Percentiles rank a stretch among this genome's conserved stretches.
These are phyloP conservation scores for Fomitopsis pinicola DNA, from an alignment of 1,284 basidiomycete species.

Conservation along the genomic window DNA sequence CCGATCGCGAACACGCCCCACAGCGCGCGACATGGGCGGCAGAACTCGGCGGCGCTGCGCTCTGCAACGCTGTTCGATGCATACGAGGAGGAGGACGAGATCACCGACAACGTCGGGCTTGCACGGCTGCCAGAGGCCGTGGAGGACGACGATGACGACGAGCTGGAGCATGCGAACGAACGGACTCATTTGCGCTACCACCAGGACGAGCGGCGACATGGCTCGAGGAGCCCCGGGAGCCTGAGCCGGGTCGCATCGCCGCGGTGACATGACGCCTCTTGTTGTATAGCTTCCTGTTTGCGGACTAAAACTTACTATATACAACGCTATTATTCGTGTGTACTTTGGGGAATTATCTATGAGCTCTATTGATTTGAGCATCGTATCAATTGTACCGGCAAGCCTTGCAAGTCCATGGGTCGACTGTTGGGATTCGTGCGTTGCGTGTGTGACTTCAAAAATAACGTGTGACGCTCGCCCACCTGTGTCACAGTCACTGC, in stretches of 20 bases:
- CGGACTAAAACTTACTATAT: slow-evolving; percentile 1
- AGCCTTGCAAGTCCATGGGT: no score
- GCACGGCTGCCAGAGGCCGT: slow-evolving; percentile 28
- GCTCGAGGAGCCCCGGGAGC: slow-evolving; percentile 21
- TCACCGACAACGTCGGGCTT: slow-evolving; percentile 23
- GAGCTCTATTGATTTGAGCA: not conserved
- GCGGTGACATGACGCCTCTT: not conserved
- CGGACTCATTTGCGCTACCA: slow-evolving; percentile 30
- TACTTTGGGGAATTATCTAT: slow-evolving; percentile 1
- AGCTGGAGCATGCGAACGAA: slow-evolving; percentile 31
- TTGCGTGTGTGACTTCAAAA: no score
- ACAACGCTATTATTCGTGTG: not conserved
- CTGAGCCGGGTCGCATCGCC: slow-evolving; percentile 17
- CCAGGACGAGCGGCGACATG: slow-evolving; percentile 13
- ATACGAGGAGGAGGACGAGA: slow-evolving; percentile 42
- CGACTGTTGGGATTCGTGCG: no score
- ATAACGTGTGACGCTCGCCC: no score
- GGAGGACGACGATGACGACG: slow-evolving; percentile 31
- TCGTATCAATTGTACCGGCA: no score
- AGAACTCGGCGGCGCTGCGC: slow-evolving; percentile 50
- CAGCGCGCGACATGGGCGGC: slow-evolving; percentile 36
- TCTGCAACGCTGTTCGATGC: slow-evolving; percentile 60
- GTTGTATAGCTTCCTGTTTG: slow-evolving; percentile 4
- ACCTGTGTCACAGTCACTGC: no score
- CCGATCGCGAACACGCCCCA: slow-evolving; percentile 27